Evolutionary conservation across 2,329 filamentous ascomycete genomes (phyloP), one percentile per base, ranked within the genome.

Genomic region (Calonectria fujianensis): DNA sequence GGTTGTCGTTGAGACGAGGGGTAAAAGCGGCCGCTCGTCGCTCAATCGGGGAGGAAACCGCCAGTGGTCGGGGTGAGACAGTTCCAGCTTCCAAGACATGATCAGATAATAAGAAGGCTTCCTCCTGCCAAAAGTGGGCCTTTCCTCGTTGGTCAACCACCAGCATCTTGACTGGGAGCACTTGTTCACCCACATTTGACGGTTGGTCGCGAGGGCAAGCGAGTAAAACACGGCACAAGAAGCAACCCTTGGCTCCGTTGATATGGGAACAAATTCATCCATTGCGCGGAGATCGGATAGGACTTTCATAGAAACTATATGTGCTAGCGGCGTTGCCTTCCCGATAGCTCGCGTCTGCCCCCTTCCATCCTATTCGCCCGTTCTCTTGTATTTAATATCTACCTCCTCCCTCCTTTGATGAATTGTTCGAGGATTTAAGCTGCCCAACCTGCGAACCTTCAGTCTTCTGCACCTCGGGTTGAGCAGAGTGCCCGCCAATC

Each of bases 161-260:
- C 18, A 9, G n/a, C n/a, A 11, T 48, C 20, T 48, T 48, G 45
- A 4, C 41, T 24, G 10, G 24, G 20, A 48, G 45, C 45, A 24
- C 20, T 24, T 24, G 20, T 5, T 48, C n/a, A n/a, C n/a, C 57
- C 39, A 24, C 24, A 37, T 63, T 27, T 27, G 9, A 41, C 24
- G n/a, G 57, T 63, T 63, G 37, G 37, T 63, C 39, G 57, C 45
- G 27, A 37, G 24, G 35, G 57, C 35, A 39, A 61, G 14, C 37
- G 35, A 63, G 57, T 39, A 41, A 63, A 39, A 63, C 57, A 63
- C 57, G 57, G 57, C 57, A 63, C 57, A 41, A 63, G 24, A 41
- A 41, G 57, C 57, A 63, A 18, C 35, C 29, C 52, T 57, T 32
- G 8, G 16, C 18, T 35, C 52, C 8, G 18, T 7, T 11, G 27